Conservation (phyloP, 164 flowering plant species). For the Macadamia tetraphylla region DNA sequence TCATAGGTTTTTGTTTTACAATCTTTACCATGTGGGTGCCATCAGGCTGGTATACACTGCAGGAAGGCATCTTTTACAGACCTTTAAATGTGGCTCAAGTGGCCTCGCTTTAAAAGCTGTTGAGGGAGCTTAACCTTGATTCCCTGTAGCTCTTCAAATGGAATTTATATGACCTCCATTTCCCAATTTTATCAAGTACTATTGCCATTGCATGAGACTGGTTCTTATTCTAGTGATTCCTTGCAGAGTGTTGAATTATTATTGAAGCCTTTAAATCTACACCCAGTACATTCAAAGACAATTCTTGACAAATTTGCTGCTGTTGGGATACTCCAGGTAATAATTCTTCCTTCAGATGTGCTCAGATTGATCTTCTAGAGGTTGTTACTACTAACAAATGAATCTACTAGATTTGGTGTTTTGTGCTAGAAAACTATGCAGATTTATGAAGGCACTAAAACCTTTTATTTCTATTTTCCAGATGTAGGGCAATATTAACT, state of each 20-base stretch:
- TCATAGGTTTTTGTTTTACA: too few relatives aligned
- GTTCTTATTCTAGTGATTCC: constrained; percentile 7
- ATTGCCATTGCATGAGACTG: background rate
- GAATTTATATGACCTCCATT: background rate
- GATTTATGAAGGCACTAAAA: too few relatives aligned
- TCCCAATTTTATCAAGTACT: background rate
- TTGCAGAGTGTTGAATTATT: constrained; percentile 56
- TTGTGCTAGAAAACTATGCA: too few relatives aligned
- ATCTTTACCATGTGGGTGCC: too few relatives aligned
- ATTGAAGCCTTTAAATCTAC: constrained; percentile 44
- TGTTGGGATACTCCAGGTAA: constrained; percentile 89
- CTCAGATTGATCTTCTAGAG: too few relatives aligned
- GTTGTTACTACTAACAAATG: too few relatives aligned
- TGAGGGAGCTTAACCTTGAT: background rate
- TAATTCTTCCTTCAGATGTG: background rate
- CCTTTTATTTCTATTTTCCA: too few relatives aligned
- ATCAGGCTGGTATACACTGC: too few relatives aligned
- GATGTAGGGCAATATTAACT: too few relatives aligned
- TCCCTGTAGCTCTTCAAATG: background rate
- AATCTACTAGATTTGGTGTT: too few relatives aligned
- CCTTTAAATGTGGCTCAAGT: background rate
- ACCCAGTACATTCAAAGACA: constrained; percentile 50
- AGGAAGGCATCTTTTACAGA: too few relatives aligned
- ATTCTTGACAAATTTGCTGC: constrained; percentile 89
- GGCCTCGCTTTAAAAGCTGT: background rate